Percentiles rank a stretch among this genome's conserved stretches.
Conservation (phyloP, 495 filamentous ascomycete species). For the Recurvomyces mirabilis region DNA sequence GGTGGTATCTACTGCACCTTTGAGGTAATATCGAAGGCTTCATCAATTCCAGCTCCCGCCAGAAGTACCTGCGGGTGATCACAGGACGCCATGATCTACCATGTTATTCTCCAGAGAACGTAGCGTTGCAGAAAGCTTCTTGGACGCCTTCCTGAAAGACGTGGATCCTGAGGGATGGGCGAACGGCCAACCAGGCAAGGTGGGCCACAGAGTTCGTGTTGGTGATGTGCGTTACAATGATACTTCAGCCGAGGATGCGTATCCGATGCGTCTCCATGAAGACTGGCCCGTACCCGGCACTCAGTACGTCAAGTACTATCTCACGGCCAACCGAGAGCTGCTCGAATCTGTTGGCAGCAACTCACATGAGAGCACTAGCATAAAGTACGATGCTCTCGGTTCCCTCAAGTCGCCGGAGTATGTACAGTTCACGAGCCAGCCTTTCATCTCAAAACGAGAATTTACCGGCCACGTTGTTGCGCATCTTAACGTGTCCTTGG, state of each 20-base stretch:
- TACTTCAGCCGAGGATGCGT: not conserved
- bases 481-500: constrained; percentile 32
- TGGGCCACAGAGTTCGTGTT: constrained; percentile 20
- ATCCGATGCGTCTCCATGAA: constrained; percentile 28
- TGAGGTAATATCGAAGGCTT: constrained; percentile 49
- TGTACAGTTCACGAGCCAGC: not conserved
- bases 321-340: too few relatives aligned
- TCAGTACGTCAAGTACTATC: constrained; percentile 44
- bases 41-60: constrained; percentile 42
- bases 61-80: constrained; percentile 55
- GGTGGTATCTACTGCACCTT: constrained; percentile 56
- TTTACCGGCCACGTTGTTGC: constrained; percentile 51
- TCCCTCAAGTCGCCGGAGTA: not conserved
- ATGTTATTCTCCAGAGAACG: constrained; percentile 53
- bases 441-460: not conserved
- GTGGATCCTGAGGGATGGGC: constrained; percentile 32
- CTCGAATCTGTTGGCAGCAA: not conserved
- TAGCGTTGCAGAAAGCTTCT: constrained; percentile 50
- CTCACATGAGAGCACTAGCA: not conserved
- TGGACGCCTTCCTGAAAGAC: constrained; percentile 55
- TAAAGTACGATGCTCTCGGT: not conserved
- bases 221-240: not conserved
- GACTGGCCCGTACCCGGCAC: constrained; percentile 54
- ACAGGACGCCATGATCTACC: constrained; percentile 57
- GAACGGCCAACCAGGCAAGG: constrained; percentile 40